phyloP scores from a whole-genome alignment of 495 filamentous ascomycete genomes.

The Aspergillus biplanus region DNA sequence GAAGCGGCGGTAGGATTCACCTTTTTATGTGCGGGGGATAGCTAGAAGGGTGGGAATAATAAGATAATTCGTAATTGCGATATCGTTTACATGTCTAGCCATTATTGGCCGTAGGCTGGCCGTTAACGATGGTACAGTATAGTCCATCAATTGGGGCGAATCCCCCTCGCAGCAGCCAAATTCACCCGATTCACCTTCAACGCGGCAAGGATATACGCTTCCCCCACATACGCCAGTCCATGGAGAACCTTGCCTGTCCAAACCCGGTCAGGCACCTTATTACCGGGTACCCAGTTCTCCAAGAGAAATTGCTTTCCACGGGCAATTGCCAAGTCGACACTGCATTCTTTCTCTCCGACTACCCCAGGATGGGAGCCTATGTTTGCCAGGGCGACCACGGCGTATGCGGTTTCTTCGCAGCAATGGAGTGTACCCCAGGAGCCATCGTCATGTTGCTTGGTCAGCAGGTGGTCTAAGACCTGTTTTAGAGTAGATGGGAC shows the following conservation, averaged over 20 bases:
- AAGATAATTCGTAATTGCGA: no score
- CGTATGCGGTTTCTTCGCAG: conserved; percentile 13
- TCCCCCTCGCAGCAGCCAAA: neutral
- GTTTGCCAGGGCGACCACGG: conserved; percentile 8
- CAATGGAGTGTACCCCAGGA: conserved; percentile 12
- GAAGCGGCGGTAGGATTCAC: conserved; percentile 8
- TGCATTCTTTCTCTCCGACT: neutral
- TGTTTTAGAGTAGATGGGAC: neutral
- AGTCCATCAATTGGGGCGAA: neutral
- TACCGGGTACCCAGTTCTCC: conserved; percentile 6
- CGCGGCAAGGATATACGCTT: conserved; percentile 16
- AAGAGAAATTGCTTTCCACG: conserved; percentile 6
- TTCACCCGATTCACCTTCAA: conserved; percentile 16
- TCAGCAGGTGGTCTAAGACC: neutral
- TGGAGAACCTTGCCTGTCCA: conserved; percentile 14
- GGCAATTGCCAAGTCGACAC: conserved; percentile 8
- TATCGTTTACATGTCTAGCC: no score
- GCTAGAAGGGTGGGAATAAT: no score
- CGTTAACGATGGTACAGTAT: no score
- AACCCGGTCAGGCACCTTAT: conserved; percentile 3
- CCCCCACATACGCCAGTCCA: conserved; percentile 4
- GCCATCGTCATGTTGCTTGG: conserved; percentile 8
- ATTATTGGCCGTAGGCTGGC: no score
- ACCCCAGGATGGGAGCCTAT: neutral
- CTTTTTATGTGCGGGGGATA: no score